These are phyloP conservation scores for Taphrina sp. DNA, from an alignment of 1,139 yeast genomes.

Conservation along the genomic window DNA sequence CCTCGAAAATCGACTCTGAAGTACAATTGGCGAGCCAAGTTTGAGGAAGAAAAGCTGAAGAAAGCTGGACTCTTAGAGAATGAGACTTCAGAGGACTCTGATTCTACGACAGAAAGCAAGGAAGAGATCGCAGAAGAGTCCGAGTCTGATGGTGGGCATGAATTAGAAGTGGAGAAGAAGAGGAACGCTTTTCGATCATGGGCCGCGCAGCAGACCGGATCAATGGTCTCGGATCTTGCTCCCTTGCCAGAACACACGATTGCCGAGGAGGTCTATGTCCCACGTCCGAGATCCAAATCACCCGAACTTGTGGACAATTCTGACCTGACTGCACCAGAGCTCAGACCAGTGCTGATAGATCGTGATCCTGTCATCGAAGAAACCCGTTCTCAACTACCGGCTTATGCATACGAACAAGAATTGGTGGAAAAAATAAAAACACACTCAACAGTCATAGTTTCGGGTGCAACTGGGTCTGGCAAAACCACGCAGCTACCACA, in stretches of 20 bases:
- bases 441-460: conserved; percentile 83
- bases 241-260: conserved; percentile 19
- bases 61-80: conserved; percentile 15
- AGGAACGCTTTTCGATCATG: conserved; percentile 51
- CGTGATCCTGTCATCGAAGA: conserved; percentile 65
- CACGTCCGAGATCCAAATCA: conserved; percentile 52
- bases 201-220: conserved; percentile 49
- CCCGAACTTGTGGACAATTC: conserved; percentile 65
- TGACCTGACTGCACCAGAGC: conserved; percentile 56
- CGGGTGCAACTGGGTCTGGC: conserved; percentile 99
- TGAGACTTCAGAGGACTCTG: conserved; percentile 18
- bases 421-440: conserved; percentile 96
- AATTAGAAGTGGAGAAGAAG: conserved; percentile 40
- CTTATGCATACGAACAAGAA: conserved; percentile 82
- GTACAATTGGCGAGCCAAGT: conserved; percentile 31
- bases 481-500: conserved; percentile 98
- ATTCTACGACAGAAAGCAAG: conserved; percentile 18
- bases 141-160: conserved; percentile 38
- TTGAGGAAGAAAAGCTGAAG: conserved; percentile 21
- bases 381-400: conserved; percentile 74
- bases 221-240: conserved; percentile 26
- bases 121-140: conserved; percentile 16
- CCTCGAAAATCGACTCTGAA: conserved; percentile 13
- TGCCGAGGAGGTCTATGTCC: conserved; percentile 37
- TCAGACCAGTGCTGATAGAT: conserved; percentile 65